Evolutionary conservation across 352 stramenopile genomes (phyloP), one percentile per base, ranked within the genome.

Genomic region (Discostella stelligera): DNA sequence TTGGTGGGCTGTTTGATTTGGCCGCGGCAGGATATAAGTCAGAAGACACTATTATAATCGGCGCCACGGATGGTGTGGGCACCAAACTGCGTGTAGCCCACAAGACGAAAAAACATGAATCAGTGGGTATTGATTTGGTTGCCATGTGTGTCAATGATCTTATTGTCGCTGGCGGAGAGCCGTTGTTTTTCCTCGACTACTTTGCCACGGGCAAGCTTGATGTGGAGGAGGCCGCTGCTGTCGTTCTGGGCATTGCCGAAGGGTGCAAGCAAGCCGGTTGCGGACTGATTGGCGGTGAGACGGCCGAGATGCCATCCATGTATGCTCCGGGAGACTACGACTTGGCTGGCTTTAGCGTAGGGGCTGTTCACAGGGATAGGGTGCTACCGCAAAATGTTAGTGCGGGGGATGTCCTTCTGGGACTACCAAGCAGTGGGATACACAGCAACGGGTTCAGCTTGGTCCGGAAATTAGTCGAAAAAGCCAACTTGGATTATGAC

Each of bases 141-240:
- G 97, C 97, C 48, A 99, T 99, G 97, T 98, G 96, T 77, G 97
- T 99, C 52, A 99, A 99, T 89, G 97, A 99, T 82, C 88, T 99
- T 37, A 97, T 99, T 76, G 96, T 98, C n/a, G 95, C 97, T 68
- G 97, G 97, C 71, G 97, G 96, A n/a, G 96, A 99, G 74, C 97
- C 97, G 20, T 87, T 99, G 10, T 99, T 99, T 91, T 99, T 99
- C 89, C 85, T 99, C 8, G 97, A 99, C 89, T 99, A 99, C 90
- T 99, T 98, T 93, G 97, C 97, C 66, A 98, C 95, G 39, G 97
- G 96, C 44, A 96, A 97, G 80, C 91, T 99, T 13, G 94, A 98
- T 61, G 92, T 98, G 7, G 75, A 97, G 55, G 95, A 97, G 75
- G 96, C 96, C 67, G 90, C 90, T 20, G 80, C 73, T 44, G 96